Percentiles rank a stretch among this genome's conserved stretches.
These are phyloP conservation scores for Ganoderma sinense DNA, from an alignment of 1,284 basidiomycete genomes.

Conservation along the genomic window DNA sequence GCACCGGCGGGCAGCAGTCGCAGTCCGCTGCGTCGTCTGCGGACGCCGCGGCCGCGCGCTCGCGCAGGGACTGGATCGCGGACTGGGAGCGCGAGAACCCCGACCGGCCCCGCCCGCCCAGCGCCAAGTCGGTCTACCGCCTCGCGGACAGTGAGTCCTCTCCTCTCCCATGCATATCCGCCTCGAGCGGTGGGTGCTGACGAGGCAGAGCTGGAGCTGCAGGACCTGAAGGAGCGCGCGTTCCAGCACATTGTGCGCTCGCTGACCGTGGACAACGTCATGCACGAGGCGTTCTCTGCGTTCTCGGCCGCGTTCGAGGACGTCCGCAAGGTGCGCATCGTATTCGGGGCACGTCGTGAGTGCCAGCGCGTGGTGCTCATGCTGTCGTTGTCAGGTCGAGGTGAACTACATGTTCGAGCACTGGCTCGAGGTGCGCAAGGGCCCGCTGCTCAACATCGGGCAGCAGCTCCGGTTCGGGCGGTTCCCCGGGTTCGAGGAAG, in stretches of 20 bases:
- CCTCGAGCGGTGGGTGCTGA: not conserved
- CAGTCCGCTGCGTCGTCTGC: no score
- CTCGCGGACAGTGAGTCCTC: slow-evolving; percentile 77
- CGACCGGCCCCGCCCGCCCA: slow-evolving; percentile 78
- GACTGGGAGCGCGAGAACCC: slow-evolving; percentile 68
- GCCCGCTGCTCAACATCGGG: slow-evolving; percentile 86
- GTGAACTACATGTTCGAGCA: slow-evolving; percentile 81
- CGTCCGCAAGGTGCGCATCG: slow-evolving; percentile 77
- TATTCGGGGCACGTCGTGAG: no score
- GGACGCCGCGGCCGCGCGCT: slow-evolving; percentile 38
- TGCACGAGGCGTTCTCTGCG: slow-evolving; percentile 86
- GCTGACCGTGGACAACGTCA: slow-evolving; percentile 82
- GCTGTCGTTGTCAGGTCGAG: slow-evolving; percentile 59
- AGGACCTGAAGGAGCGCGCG: slow-evolving; percentile 74
- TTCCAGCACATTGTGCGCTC: slow-evolving; percentile 81
- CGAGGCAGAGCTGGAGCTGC: slow-evolving; percentile 66
- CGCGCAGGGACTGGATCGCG: slow-evolving; percentile 70
- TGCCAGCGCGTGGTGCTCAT: no score
- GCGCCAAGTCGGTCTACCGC: slow-evolving; percentile 88
- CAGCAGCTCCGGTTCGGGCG: slow-evolving; percentile 81
- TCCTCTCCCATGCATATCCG: no score
- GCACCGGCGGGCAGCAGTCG: slow-evolving; percentile 30
- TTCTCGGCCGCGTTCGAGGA: slow-evolving; percentile 86
- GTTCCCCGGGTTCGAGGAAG: slow-evolving; percentile 86
- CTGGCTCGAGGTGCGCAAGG: slow-evolving; percentile 83